phyloP scores from a whole-genome alignment of 2,329 filamentous ascomycete species.

The Colletotrichum agaves region DNA sequence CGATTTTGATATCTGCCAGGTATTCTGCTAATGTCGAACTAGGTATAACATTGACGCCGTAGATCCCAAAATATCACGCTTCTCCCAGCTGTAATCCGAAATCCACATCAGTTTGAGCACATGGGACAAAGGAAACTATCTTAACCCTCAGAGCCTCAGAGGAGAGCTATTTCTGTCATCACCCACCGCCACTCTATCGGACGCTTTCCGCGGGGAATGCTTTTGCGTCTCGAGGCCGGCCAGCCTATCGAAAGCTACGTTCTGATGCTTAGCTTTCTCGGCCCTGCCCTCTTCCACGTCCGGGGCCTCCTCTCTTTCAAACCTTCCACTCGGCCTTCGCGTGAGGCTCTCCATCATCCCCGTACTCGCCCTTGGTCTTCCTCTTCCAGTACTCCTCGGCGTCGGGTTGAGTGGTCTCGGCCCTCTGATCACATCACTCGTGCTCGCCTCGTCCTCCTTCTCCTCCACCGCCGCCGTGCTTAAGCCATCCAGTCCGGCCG shows the following conservation, averaged over 20 bases:
- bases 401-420: constrained; percentile 11
- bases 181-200: constrained; percentile 45
- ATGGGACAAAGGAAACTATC: constrained; percentile 26
- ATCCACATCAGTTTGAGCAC: neutral
- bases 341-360: constrained; percentile 2
- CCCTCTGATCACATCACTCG: constrained; percentile 3
- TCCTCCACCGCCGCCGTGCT: constrained; percentile 25
- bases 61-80: constrained; percentile 3
- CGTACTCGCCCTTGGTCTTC: neutral
- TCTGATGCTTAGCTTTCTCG: constrained; percentile 22
- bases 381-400: constrained; percentile 23
- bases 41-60: constrained; percentile 25
- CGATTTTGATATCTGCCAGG: constrained; percentile 6
- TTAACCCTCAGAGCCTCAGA: constrained; percentile 44
- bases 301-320: too few species aligned
- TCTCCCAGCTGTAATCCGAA: neutral
- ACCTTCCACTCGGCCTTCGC: neutral
- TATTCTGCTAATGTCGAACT: constrained; percentile 6
- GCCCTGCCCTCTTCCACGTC: neutral
- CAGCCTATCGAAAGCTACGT: constrained; percentile 44
- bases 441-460: constrained; percentile 24
- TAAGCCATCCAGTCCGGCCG: constrained; percentile 1
- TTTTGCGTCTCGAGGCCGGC: constrained; percentile 55
- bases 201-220: constrained; percentile 53
- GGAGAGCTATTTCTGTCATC: constrained; percentile 22